phyloP scores from a whole-genome alignment of 2,329 filamentous ascomycete species.

The Fusarium pininemorale region DNA sequence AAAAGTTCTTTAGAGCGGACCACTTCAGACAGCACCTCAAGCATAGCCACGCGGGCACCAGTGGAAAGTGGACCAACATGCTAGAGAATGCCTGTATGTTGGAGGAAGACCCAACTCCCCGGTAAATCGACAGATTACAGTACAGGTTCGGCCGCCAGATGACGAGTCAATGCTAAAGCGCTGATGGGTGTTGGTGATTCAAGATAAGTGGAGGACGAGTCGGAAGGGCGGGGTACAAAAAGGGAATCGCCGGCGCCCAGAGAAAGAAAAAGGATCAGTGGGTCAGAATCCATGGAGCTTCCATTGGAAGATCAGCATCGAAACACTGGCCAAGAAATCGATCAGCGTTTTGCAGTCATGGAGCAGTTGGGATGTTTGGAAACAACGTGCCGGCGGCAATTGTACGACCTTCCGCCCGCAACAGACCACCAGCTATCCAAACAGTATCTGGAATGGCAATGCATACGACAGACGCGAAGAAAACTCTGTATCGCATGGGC shows the following conservation, averaged over 20 bases:
- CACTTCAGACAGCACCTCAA: constrained; percentile 98
- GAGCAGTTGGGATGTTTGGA: constrained; percentile 9
- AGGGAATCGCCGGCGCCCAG: constrained; percentile 12
- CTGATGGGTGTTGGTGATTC: constrained; percentile 28
- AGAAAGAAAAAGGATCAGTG: constrained; percentile 9
- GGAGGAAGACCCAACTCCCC: constrained; percentile 70
- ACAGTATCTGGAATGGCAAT: constrained; percentile 18
- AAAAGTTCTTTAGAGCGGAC: constrained; percentile 97
- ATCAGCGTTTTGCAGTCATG: constrained; percentile 12
- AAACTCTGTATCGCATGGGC: constrained; percentile 32
- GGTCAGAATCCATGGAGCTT: constrained; percentile 19
- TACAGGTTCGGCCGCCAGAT: constrained; percentile 22
- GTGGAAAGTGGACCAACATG: constrained; percentile 99
- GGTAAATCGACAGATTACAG: constrained; percentile 34
- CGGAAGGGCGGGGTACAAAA: constrained; percentile 33
- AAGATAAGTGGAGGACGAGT: constrained; percentile 29
- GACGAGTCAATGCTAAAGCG: constrained; percentile 19
- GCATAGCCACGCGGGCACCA: constrained; percentile 94
- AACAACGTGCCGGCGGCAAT: constrained; percentile 10
- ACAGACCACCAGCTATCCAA: constrained; percentile 11
- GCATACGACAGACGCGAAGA: constrained; percentile 23
- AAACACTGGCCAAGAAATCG: constrained; percentile 9
- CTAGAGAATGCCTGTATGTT: constrained; percentile 97
- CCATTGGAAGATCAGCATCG: constrained; percentile 8
- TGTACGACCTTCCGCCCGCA: constrained; percentile 19